Conservation (phyloP, 2,329 filamentous ascomycete species). For the Aspergillus sp. region DNA sequence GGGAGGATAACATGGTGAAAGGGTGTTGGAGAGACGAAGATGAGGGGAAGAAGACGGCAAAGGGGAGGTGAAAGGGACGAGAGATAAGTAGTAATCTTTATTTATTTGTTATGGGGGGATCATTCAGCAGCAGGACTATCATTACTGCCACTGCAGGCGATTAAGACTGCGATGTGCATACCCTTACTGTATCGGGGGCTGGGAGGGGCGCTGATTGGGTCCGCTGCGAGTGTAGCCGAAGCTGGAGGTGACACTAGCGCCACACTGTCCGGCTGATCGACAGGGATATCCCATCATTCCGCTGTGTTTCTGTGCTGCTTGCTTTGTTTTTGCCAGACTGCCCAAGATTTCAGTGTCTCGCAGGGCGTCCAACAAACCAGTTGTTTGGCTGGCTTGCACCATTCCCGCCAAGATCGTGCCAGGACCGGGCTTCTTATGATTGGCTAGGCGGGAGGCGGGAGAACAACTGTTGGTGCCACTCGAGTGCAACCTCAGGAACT, state of each 20-base stretch:
- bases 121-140: not conserved
- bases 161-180: not conserved
- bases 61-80: not conserved
- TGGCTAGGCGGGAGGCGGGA: not conserved
- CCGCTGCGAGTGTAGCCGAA: not conserved
- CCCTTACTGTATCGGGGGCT: not conserved
- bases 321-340: no score
- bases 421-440: not conserved
- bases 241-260: not conserved
- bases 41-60: not conserved
- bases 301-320: not conserved
- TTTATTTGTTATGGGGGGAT: not conserved
- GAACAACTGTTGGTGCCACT: no score
- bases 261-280: not conserved
- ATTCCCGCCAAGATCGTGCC: not conserved
- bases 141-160: not conserved
- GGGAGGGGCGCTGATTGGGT: not conserved
- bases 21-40: not conserved
- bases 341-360: not conserved
- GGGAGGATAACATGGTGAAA: constrained; percentile 29
- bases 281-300: not conserved
- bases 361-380: not conserved
- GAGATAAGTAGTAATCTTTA: constrained; percentile 2
- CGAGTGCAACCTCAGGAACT: not conserved
- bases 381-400: not conserved